A percentile compares a stretch with the other conserved stretches of the same genome.
These are phyloP conservation scores for Casuarina equisetifolia DNA, from an alignment of 306 rosid genomes.

Conservation along the genomic window DNA sequence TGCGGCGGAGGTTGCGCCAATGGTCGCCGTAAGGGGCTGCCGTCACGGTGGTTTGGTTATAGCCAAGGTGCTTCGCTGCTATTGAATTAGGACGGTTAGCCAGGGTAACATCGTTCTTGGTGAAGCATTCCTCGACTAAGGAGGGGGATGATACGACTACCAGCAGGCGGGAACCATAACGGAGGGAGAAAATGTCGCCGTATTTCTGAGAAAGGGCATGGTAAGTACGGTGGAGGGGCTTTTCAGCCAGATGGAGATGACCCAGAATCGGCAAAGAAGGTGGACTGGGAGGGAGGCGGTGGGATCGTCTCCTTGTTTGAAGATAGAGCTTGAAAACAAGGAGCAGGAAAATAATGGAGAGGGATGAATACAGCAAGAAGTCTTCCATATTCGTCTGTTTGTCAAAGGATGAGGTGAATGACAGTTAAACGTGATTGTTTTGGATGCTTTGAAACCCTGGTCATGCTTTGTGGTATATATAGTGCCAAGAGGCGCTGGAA, in stretches of 20 bases:
- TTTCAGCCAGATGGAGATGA: constrained; percentile 49
- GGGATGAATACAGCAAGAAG: background rate
- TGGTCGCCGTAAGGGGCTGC: constrained; percentile 59
- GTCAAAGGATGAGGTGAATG: no score
- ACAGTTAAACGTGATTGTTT: no score
- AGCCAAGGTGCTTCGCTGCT: constrained; percentile 43
- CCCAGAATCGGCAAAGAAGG: constrained; percentile 61
- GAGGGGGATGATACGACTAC: constrained; percentile 52
- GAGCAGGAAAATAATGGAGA: constrained; percentile 15
- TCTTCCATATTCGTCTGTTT: no score
- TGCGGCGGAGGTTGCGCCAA: constrained; percentile 85
- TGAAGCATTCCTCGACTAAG: constrained; percentile 61
- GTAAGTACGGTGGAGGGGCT: constrained; percentile 36
- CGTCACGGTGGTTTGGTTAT: constrained; percentile 36
- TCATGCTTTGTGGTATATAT: no score
- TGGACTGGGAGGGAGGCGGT: constrained; percentile 55
- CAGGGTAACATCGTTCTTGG: constrained; percentile 54
- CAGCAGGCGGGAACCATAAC: constrained; percentile 31
- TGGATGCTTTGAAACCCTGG: no score
- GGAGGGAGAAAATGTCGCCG: constrained; percentile 39
- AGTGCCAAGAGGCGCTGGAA: no score
- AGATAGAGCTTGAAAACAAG: constrained; percentile 26
- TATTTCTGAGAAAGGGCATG: constrained; percentile 39
- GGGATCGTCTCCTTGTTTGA: constrained; percentile 6
- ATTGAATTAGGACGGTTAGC: constrained; percentile 46